Conservation (phyloP, 2,329 filamentous ascomycete species). For the Nemania sp. region DNA sequence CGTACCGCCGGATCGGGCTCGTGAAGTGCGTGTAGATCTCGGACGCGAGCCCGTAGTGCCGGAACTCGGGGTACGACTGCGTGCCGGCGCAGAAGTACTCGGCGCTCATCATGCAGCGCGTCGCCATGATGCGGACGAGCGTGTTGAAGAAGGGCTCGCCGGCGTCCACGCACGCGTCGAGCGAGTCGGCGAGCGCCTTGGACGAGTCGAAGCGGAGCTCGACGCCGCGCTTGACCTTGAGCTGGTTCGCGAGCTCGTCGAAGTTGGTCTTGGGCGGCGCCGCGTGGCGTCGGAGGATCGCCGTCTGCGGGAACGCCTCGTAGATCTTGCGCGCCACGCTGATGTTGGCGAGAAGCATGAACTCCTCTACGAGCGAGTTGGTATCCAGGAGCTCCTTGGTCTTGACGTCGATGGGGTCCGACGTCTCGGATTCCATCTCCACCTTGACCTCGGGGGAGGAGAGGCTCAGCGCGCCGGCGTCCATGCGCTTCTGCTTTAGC, state of each 20-base stretch:
- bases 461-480: conserved; percentile 90
- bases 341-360: conserved; percentile 98
- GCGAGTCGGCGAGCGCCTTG: conserved; percentile 88
- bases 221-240: conserved; percentile 82
- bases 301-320: conserved; percentile 90
- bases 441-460: conserved; percentile 98
- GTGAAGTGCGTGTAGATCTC: conserved; percentile 99
- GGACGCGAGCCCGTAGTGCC: conserved; percentile 93
- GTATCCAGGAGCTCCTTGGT: conserved; percentile 93
- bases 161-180: conserved; percentile 81
- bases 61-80: conserved; percentile 90
- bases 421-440: conserved; percentile 92
- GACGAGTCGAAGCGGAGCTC: conserved; percentile 84
- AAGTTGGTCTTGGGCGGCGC: conserved; percentile 96
- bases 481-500: conserved; percentile 92
- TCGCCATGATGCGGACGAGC: conserved; percentile 94
- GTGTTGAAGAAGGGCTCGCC: conserved; percentile 97
- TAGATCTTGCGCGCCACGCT: conserved; percentile 91
- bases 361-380: conserved; percentile 97
- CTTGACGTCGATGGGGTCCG: conserved; percentile 93
- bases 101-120: conserved; percentile 97
- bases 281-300: conserved; percentile 88
- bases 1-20: conserved; percentile 93
- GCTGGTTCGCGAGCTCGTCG: conserved; percentile 87
- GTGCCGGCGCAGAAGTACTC: conserved; percentile 98